Evolutionary conservation across 768 basidiomycete genomes (phyloP).

Genomic region (Pleurotus djamor): DNA sequence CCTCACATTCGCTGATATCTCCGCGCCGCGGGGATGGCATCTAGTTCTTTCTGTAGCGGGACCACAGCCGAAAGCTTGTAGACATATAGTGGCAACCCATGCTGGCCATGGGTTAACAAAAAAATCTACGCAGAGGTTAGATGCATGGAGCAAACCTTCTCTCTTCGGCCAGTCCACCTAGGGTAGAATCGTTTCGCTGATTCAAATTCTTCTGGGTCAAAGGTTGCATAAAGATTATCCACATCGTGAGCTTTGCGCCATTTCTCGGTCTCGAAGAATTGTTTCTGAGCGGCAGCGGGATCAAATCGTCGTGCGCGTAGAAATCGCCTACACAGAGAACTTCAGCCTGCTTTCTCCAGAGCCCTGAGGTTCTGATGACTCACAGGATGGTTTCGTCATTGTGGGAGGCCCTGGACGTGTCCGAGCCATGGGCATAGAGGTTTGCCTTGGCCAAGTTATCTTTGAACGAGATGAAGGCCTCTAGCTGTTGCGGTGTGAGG

Average conservation of each 20-base stretch:
- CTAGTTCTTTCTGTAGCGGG: slow-evolving; percentile 57
- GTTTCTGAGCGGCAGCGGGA: slow-evolving; percentile 57
- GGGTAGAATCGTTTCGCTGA: slow-evolving; percentile 65
- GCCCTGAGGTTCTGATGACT: slow-evolving; percentile 17
- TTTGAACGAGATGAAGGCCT: slow-evolving; percentile 53
- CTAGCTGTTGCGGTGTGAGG: slow-evolving; percentile 46
- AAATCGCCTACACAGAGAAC: slow-evolving; percentile 60
- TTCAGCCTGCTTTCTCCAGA: background rate
- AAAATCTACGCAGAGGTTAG: background rate
- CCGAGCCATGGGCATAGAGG: slow-evolving; percentile 43
- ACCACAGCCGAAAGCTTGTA: slow-evolving; percentile 67
- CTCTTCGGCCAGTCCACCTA: slow-evolving; percentile 76
- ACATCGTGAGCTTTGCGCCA: slow-evolving; percentile 70
- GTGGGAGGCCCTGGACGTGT: slow-evolving; percentile 38
- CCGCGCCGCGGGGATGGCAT: slow-evolving; percentile 47
- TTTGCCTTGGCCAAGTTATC: slow-evolving; percentile 40
- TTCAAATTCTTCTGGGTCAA: slow-evolving; percentile 61
- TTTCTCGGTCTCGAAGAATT: slow-evolving; percentile 63
- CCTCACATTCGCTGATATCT: slow-evolving; percentile 73
- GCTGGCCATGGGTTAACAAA: slow-evolving; percentile 27
- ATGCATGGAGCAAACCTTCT: slow-evolving; percentile 47
- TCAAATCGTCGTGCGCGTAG: slow-evolving; percentile 78
- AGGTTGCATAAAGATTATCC: slow-evolving; percentile 57
- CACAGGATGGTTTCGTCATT: slow-evolving; percentile 70
- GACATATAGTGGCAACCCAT: slow-evolving; percentile 74